These are phyloP conservation scores for Candida verbasci DNA, from an alignment of 805 yeast species.

Conservation along the genomic window DNA sequence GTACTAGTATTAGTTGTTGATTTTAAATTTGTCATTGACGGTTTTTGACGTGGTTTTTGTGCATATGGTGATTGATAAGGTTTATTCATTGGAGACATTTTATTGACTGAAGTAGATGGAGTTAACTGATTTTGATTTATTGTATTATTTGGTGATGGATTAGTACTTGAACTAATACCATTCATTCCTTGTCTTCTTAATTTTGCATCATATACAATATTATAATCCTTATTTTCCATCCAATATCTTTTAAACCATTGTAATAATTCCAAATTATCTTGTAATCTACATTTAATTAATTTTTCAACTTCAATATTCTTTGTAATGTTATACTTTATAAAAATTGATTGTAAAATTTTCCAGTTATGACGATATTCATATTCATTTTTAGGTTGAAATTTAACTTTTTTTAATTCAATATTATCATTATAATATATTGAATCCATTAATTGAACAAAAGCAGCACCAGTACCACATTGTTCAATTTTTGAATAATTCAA, in stretches of 20 bases:
- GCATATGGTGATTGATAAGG: conserved; percentile 2
- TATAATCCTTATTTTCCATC: conserved; percentile 68
- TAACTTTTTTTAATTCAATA: conserved; percentile 75
- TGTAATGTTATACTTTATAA: conserved; percentile 64
- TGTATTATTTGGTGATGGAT: conserved; percentile 3
- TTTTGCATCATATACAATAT: conserved; percentile 61
- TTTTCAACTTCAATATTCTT: conserved; percentile 77
- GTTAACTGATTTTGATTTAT: not conserved
- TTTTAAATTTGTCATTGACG: not conserved
- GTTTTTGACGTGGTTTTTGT: conserved; percentile 4
- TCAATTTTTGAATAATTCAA: conserved; percentile 74
- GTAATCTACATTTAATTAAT: conserved; percentile 81
- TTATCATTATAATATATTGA: conserved; percentile 64
- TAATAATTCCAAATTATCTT: conserved; percentile 88
- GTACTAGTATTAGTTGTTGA: not conserved
- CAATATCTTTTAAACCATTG: conserved; percentile 89
- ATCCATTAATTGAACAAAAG: conserved; percentile 89
- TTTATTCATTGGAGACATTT: not conserved
- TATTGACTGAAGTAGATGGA: not conserved
- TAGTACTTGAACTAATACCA: conserved; percentile 5
- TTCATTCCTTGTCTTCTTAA: conserved; percentile 14
- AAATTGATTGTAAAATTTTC: conserved; percentile 81
- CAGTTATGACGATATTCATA: conserved; percentile 77
- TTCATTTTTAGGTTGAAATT: conserved; percentile 59
- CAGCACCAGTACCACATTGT: conserved; percentile 94